Conservation (phyloP, 176 grass and related monocot species). For the Rhynchospora tenuis region DNA sequence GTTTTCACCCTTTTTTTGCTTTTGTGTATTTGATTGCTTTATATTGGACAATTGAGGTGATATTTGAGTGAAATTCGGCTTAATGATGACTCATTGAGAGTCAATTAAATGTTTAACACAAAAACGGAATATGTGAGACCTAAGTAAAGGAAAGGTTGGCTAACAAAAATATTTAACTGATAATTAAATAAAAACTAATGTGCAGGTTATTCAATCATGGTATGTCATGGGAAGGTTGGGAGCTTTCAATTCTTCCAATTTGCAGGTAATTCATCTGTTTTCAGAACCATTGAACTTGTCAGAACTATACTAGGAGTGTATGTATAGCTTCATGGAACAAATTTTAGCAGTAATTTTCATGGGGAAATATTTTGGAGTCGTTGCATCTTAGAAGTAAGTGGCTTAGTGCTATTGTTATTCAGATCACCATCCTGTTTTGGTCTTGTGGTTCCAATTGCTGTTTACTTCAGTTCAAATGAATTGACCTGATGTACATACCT, state of each 20-base stretch:
- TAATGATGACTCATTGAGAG: background rate
- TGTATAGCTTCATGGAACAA: background rate
- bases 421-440: background rate
- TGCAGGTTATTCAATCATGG: conserved; percentile 89
- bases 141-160: too few species aligned
- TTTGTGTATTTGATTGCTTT: background rate
- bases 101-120: background rate
- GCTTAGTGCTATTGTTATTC: background rate
- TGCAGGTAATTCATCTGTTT: conserved; percentile 58
- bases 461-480: background rate
- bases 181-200: background rate
- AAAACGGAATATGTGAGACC: background rate
- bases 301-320: background rate
- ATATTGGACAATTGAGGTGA: background rate
- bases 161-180: background rate
- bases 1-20: background rate
- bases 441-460: background rate
- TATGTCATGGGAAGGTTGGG: conserved; percentile 94
- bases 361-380: too few species aligned
- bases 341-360: background rate
- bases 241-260: conserved; percentile 87
- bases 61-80: background rate
- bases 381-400: too few species aligned
- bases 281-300: background rate
- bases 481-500: background rate